Conservation (phyloP, 768 basidiomycete genomes). For the Amanita rimosa region DNA sequence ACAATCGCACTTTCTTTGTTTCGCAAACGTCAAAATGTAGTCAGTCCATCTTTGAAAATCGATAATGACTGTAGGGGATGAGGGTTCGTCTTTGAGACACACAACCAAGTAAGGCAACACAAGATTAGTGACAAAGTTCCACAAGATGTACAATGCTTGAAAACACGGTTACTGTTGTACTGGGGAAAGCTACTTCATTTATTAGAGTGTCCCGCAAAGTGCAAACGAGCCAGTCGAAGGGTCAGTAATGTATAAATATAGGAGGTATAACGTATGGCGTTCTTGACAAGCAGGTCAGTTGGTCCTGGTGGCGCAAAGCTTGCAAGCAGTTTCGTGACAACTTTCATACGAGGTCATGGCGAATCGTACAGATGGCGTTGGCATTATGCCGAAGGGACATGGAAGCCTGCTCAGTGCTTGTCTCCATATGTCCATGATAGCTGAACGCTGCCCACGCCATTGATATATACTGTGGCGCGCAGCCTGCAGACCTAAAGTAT, state of each 20-base stretch:
- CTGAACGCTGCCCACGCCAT: conserved; percentile 68
- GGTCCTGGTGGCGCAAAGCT: not conserved
- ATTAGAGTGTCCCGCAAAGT: not conserved
- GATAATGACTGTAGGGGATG: not conserved
- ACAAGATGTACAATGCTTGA: conserved; percentile 5
- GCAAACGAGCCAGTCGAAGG: not conserved
- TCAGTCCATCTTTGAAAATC: too few species aligned
- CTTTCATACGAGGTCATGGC: conserved; percentile 2
- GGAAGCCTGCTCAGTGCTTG: conserved; percentile 22
- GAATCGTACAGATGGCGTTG: not conserved
- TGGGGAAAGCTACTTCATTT: not conserved
- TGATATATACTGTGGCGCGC: conserved; percentile 63
- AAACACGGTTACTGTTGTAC: not conserved
- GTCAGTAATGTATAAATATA: conserved; percentile 5
- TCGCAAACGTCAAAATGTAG: too few species aligned
- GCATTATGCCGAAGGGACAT: not conserved
- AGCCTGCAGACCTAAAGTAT: conserved; percentile 58
- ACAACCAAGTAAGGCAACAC: not conserved
- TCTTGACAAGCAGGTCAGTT: not conserved
- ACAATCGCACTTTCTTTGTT: too few species aligned
- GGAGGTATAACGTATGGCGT: not conserved
- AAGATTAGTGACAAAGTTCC: conserved; percentile 1
- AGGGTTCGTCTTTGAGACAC: not conserved
- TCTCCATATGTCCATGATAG: conserved; percentile 64
- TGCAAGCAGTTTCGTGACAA: not conserved